These are phyloP conservation scores for Lagerstroemia speciosa DNA, from an alignment of 345 rosid species.

Conservation along the genomic window DNA sequence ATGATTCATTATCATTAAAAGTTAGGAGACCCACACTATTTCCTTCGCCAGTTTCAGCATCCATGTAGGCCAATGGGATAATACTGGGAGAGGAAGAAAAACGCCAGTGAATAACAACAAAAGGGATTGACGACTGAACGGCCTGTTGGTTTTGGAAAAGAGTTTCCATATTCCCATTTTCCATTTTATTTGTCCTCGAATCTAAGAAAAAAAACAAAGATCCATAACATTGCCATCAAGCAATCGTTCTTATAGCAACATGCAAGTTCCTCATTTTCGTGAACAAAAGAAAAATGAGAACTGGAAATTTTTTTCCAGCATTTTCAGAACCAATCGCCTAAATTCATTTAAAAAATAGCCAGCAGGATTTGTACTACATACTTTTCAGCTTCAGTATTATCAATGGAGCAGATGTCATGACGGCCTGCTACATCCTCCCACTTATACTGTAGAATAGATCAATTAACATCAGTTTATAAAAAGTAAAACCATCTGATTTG, in stretches of 20 bases:
- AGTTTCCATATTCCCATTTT: background rate
- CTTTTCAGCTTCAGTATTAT: conserved; percentile 22
- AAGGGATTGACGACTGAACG: background rate
- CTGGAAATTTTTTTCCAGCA: background rate
- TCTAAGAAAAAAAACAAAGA: background rate
- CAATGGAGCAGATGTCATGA: conserved; percentile 16
- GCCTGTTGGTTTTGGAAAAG: background rate
- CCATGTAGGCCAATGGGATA: conserved; percentile 19
- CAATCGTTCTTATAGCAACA: background rate
- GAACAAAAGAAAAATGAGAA: background rate
- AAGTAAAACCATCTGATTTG: background rate
- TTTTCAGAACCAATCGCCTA: conserved; percentile 1
- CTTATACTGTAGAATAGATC: conserved; percentile 3
- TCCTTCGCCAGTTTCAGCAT: conserved; percentile 16
- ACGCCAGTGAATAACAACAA: background rate
- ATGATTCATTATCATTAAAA: conserved; percentile 15
- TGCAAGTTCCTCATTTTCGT: background rate
- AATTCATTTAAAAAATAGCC: background rate
- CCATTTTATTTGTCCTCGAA: background rate
- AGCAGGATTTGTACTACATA: conserved; percentile 17
- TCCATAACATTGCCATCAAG: background rate
- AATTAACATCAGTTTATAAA: background rate
- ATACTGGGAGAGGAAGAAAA: conserved; percentile 10
- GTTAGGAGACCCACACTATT: conserved; percentile 12
- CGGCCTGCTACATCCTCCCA: conserved; percentile 6